A percentile compares a stretch with the other conserved stretches of the same genome.
Evolutionary conservation across 495 filamentous ascomycete genomes (phyloP).

Genomic region (Xylaria flabelliformis): DNA sequence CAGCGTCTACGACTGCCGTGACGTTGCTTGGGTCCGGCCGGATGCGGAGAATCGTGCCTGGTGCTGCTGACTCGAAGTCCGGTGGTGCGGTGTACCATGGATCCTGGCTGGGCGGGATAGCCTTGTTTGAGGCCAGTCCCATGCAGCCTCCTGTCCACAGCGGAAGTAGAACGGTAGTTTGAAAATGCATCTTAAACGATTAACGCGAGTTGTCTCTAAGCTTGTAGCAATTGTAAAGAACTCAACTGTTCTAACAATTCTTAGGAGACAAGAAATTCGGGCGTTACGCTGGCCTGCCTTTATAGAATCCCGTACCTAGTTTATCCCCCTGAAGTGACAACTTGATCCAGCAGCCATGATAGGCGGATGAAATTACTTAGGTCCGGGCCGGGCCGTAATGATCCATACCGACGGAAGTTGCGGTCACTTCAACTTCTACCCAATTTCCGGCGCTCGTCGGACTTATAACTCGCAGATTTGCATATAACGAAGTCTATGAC

Average conservation of each 20-base stretch:
- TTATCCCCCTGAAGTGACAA: neutral
- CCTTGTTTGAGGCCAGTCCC: neutral
- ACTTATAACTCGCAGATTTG: neutral
- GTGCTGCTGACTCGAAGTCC: constrained; percentile 44
- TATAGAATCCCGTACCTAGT: neutral
- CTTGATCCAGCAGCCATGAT: neutral
- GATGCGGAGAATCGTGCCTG: constrained; percentile 54
- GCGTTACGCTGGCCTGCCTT: neutral
- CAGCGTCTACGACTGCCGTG: constrained; percentile 37
- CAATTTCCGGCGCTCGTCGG: neutral
- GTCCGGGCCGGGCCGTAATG: neutral
- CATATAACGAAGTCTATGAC: neutral
- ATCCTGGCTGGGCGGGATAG: constrained; percentile 48
- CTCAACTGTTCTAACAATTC: too few relatives aligned
- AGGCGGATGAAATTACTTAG: neutral
- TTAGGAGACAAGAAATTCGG: neutral
- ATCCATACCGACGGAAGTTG: neutral
- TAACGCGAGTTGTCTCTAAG: neutral
- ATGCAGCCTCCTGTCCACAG: neutral
- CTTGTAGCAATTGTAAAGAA: neutral
- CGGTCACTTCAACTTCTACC: neutral
- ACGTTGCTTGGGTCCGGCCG: constrained; percentile 53
- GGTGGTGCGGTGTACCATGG: constrained; percentile 55
- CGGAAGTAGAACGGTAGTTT: neutral
- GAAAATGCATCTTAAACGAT: neutral